Conservation (phyloP, 306 rosid species). For the Acacia acuminata region DNA sequence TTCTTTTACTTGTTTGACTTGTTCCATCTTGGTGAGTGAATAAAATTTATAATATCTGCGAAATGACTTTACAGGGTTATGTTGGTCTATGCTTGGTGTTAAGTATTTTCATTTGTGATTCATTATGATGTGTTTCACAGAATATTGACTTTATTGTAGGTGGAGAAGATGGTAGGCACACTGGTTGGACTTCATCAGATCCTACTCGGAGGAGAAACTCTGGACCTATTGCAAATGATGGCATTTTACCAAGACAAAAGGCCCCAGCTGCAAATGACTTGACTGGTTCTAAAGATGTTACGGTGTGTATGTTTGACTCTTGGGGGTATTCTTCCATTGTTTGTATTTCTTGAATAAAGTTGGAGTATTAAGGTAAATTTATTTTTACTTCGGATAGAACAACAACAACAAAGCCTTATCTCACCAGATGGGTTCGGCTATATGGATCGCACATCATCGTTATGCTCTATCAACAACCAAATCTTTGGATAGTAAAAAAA, state of each 20-base stretch:
- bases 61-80: not conserved
- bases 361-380: slow-evolving; percentile 18
- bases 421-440: too few species aligned
- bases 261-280: slow-evolving; percentile 62
- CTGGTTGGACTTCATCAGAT: slow-evolving; percentile 74
- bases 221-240: slow-evolving; percentile 69
- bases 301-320: slow-evolving; percentile 45
- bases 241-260: slow-evolving; percentile 62
- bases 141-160: slow-evolving; percentile 47
- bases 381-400: not conserved
- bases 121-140: slow-evolving; percentile 3
- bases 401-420: too few species aligned
- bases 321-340: not conserved
- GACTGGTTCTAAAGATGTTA: slow-evolving; percentile 58
- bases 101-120: not conserved
- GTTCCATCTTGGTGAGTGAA: not conserved
- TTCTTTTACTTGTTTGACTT: not conserved
- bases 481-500: not conserved
- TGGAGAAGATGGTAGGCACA: slow-evolving; percentile 73
- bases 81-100: not conserved
- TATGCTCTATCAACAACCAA: too few species aligned
- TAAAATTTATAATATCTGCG: not conserved
- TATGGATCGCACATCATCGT: too few species aligned
- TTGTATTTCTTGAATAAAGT: slow-evolving; percentile 24
- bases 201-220: slow-evolving; percentile 83